Evolutionary conservation across 495 filamentous ascomycete species (phyloP).

Genomic region (Diplogelasinospora grovesii): DNA sequence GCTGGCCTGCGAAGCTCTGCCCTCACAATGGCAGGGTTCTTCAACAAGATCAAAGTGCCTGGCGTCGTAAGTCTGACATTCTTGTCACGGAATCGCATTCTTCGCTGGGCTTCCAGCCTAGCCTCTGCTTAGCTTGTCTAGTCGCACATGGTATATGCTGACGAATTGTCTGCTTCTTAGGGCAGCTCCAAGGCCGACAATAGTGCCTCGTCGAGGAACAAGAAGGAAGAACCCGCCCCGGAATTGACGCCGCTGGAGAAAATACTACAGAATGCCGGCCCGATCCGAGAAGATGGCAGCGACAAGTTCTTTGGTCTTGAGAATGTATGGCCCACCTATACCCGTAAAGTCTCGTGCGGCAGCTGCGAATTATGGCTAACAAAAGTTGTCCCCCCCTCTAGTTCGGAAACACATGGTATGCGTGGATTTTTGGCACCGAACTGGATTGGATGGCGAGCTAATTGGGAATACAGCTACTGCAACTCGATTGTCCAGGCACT

Average conservation of each 20-base stretch:
- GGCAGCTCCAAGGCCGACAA: slow-evolving; percentile 29
- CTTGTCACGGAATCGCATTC: no score
- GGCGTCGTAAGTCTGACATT: slow-evolving; percentile 29
- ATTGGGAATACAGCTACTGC: slow-evolving; percentile 64
- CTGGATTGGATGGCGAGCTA: slow-evolving; percentile 12
- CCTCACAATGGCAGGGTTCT: slow-evolving; percentile 38
- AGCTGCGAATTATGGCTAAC: slow-evolving; percentile 10
- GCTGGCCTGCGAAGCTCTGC: slow-evolving; percentile 10
- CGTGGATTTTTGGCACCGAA: not conserved
- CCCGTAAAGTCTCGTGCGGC: not conserved
- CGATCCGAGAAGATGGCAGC: slow-evolving; percentile 77
- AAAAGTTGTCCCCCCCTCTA: slow-evolving; percentile 31
- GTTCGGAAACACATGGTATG: slow-evolving; percentile 97
- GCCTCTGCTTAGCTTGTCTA: not conserved
- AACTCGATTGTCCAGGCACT: slow-evolving; percentile 97
- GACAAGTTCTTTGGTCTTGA: slow-evolving; percentile 99
- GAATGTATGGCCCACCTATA: slow-evolving; percentile 70
- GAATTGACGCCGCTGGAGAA: slow-evolving; percentile 77
- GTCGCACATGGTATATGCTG: slow-evolving; percentile 3
- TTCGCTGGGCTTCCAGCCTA: no score
- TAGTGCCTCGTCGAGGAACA: slow-evolving; percentile 40
- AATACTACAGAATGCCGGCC: slow-evolving; percentile 70
- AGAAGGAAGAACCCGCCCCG: slow-evolving; percentile 64
- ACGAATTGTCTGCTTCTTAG: slow-evolving; percentile 12
- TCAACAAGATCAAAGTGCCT: slow-evolving; percentile 36